Conservation (phyloP, 2,329 filamentous ascomycete genomes). For the Fusarium luffae region DNA sequence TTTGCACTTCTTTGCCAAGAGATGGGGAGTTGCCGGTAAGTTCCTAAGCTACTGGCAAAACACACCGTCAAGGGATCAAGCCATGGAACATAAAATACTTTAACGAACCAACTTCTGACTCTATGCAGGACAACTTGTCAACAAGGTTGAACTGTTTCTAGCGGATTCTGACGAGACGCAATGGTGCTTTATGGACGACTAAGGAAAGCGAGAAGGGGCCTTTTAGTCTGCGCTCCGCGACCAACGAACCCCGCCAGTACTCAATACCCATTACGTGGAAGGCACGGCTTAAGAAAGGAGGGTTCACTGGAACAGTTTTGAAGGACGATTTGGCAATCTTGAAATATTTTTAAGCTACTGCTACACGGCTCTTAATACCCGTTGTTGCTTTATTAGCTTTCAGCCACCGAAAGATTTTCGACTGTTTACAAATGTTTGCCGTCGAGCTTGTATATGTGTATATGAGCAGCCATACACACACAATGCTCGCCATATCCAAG, state of each 20-base stretch:
- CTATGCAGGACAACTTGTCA: conserved; percentile 44
- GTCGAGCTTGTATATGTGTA: conserved; percentile 1
- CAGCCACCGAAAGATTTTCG: conserved; percentile 7
- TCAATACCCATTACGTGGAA: not conserved
- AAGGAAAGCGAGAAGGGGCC: not conserved
- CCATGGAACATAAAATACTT: not conserved
- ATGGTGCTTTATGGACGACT: conserved; percentile 44
- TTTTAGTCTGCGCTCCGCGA: not conserved
- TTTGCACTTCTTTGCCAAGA: conserved; percentile 50
- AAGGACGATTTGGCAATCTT: not conserved
- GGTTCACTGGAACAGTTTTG: not conserved
- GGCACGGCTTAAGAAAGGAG: not conserved
- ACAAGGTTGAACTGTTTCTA: conserved; percentile 45
- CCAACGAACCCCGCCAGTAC: not conserved
- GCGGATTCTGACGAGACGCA: conserved; percentile 40
- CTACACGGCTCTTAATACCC: not conserved
- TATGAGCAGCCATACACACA: not conserved
- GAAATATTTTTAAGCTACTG: conserved; percentile 2
- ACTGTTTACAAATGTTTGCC: conserved; percentile 12
- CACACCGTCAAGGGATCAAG: conserved; percentile 2
- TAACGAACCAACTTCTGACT: conserved; percentile 21
- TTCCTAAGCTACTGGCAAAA: conserved; percentile 17
- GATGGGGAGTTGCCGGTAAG: conserved; percentile 51
- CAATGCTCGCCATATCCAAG: not conserved
- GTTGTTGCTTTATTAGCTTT: not conserved